Evolutionary conservation across 2,329 filamentous ascomycete genomes (phyloP).

Genomic region (Venturia pyrina): DNA sequence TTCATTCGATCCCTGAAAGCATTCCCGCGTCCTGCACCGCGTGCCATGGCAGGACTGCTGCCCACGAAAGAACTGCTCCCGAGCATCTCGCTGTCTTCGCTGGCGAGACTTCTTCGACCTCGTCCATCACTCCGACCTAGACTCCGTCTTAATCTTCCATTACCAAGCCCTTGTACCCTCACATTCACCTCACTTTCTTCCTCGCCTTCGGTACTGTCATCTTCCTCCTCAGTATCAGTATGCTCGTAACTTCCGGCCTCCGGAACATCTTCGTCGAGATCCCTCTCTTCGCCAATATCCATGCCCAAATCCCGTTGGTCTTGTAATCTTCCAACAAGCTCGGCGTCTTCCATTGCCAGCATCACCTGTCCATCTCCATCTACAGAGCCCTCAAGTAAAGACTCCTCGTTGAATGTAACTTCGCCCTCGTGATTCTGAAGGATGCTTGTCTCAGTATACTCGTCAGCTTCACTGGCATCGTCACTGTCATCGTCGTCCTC

Average conservation of each 20-base stretch:
- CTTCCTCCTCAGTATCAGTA: conserved; percentile 42
- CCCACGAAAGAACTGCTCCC: conserved; percentile 10
- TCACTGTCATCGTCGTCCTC: conserved; percentile 29
- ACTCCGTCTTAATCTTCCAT: neutral
- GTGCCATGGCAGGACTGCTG: conserved; percentile 3
- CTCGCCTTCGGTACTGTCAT: conserved; percentile 19
- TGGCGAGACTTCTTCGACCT: neutral
- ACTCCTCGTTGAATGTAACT: conserved; percentile 39
- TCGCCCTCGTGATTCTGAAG: conserved; percentile 32
- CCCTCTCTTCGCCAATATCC: conserved; percentile 17
- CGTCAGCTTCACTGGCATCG: conserved; percentile 34
- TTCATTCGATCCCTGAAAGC: neutral
- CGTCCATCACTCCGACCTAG: conserved; percentile 1
- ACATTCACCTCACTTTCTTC: neutral
- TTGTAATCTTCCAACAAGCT: conserved; percentile 35
- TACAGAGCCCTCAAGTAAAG: conserved; percentile 35
- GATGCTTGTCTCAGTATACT: conserved; percentile 27
- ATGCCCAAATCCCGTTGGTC: conserved; percentile 28
- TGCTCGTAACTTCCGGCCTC: conserved; percentile 45
- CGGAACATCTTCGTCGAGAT: conserved; percentile 40
- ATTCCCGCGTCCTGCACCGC: neutral
- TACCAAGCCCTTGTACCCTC: neutral
- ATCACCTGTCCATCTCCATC: conserved; percentile 17
- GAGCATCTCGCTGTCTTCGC: conserved; percentile 6
- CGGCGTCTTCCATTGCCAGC: conserved; percentile 29